Conservation (phyloP, 2,329 filamentous ascomycete genomes). For the Colletotrichum cordylinicola region DNA sequence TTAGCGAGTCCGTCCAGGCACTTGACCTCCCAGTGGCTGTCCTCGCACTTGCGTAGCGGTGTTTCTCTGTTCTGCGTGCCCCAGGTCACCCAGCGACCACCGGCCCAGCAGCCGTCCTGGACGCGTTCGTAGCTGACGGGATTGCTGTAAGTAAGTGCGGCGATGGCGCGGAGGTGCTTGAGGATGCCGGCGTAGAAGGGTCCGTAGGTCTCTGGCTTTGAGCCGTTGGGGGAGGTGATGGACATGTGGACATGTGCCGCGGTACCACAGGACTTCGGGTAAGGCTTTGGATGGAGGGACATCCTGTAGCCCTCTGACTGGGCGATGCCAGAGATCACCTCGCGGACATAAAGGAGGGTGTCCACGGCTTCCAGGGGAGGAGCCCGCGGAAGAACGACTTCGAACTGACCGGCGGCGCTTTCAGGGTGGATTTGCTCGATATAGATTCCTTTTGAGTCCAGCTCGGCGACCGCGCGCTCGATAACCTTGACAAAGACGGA, state of each 20-base stretch:
- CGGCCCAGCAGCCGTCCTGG: conserved; percentile 74
- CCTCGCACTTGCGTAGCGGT: conserved; percentile 70
- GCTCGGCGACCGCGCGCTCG: conserved; percentile 66
- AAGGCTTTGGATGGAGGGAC: conserved; percentile 78
- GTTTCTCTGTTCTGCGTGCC: conserved; percentile 82
- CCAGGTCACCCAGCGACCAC: conserved; percentile 81
- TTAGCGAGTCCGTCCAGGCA: conserved; percentile 82
- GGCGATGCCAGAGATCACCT: conserved; percentile 71
- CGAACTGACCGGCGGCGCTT: conserved; percentile 76
- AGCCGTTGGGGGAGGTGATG: conserved; percentile 53
- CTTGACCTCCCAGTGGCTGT: conserved; percentile 79
- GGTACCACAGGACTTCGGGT: conserved; percentile 61
- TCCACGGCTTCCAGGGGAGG: conserved; percentile 74
- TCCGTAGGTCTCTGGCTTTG: conserved; percentile 54
- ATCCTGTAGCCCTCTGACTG: conserved; percentile 67
- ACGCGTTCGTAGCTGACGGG: conserved; percentile 73
- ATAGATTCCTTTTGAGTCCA: conserved; percentile 67
- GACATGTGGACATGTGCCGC: conserved; percentile 76
- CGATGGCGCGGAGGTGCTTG: conserved; percentile 67
- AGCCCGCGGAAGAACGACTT: conserved; percentile 72
- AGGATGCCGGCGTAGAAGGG: conserved; percentile 77
- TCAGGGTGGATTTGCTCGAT: conserved; percentile 80
- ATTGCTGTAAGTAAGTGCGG: conserved; percentile 72
- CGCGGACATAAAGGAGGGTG: conserved; percentile 71
- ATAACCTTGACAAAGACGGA: conserved; percentile 62